These are phyloP conservation scores for Agapanthus africanus DNA, from an alignment of 106 monocot species.

Conservation along the genomic window DNA sequence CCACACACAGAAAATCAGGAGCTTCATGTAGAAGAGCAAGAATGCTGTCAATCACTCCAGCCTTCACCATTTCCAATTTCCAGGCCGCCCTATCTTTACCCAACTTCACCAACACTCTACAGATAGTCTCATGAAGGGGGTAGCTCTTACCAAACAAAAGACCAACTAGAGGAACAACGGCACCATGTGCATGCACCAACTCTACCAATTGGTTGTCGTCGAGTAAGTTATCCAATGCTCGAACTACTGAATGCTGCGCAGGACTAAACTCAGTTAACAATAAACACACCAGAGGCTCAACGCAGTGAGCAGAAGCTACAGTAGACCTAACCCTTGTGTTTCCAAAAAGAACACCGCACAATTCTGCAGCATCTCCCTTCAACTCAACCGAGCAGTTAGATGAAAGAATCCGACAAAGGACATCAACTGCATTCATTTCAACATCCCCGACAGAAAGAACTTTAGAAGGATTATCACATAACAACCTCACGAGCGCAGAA, in stretches of 20 bases:
- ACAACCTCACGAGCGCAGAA: slow-evolving; percentile 75
- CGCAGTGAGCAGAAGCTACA: slow-evolving; percentile 80
- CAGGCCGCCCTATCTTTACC: slow-evolving; percentile 87
- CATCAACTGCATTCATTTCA: slow-evolving; percentile 92
- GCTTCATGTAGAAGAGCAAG: slow-evolving; percentile 80
- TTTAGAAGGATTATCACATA: slow-evolving; percentile 71
- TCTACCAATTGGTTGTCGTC: slow-evolving; percentile 96
- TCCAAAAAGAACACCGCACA: slow-evolving; percentile 85
- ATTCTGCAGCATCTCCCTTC: slow-evolving; percentile 92
- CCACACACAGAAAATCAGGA: slow-evolving; percentile 80
- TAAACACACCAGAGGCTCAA: slow-evolving; percentile 80
- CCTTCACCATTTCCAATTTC: slow-evolving; percentile 94
- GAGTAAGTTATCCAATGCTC: slow-evolving; percentile 80
- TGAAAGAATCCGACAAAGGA: slow-evolving; percentile 89
- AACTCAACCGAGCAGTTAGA: slow-evolving; percentile 77
- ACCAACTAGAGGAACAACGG: slow-evolving; percentile 80
- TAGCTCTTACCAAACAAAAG: slow-evolving; percentile 69
- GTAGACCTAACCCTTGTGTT: slow-evolving; percentile 79
- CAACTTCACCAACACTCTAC: slow-evolving; percentile 76
- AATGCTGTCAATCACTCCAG: slow-evolving; percentile 80
- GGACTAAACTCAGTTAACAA: slow-evolving; percentile 50
- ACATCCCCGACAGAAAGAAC: slow-evolving; percentile 70
- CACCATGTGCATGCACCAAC: slow-evolving; percentile 74
- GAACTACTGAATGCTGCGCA: slow-evolving; percentile 79
- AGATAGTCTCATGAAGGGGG: slow-evolving; percentile 68